These are phyloP conservation scores for Massariosphaeria phaeospora DNA, from an alignment of 495 filamentous ascomycete genomes.

Conservation along the genomic window DNA sequence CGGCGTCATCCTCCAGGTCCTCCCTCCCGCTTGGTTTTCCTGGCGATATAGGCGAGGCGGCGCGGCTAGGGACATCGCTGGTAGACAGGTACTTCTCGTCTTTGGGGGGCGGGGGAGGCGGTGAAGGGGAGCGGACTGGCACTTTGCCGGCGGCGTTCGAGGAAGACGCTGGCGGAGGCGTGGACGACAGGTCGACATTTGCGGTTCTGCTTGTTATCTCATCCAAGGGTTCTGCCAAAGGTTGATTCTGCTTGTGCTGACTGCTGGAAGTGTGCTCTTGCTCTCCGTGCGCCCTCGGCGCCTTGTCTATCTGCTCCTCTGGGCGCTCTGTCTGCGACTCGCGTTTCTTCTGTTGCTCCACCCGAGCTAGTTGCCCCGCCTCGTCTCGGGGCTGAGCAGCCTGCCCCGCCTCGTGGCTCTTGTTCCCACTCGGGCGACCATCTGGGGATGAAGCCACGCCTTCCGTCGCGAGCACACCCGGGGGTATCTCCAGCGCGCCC, in stretches of 20 bases:
- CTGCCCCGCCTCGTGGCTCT: constrained; percentile 5
- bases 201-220: constrained; percentile 7
- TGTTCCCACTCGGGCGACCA: not conserved
- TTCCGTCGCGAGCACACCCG: not conserved
- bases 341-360: not conserved
- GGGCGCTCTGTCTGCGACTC: not conserved
- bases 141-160: constrained; percentile 23
- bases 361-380: not conserved
- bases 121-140: constrained; percentile 26
- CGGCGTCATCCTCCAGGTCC: constrained; percentile 29
- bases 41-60: constrained; percentile 50
- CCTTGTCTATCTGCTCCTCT: not conserved
- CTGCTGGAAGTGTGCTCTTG: not conserved
- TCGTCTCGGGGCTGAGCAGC: constrained; percentile 4
- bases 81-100: constrained; percentile 59
- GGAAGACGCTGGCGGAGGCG: constrained; percentile 22
- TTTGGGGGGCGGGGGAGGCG: constrained; percentile 39
- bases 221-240: not conserved
- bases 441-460: not conserved
- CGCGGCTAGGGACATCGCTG: constrained; percentile 26
- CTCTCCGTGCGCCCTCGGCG: not conserved
- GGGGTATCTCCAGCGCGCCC: not conserved
- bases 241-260: not conserved
- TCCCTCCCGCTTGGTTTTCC: constrained; percentile 22
- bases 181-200: constrained; percentile 9